A percentile compares a stretch with the other conserved stretches of the same genome.
phyloP scores from a whole-genome alignment of 805 yeast genomes.

The Yamadazyma laniorum region DNA sequence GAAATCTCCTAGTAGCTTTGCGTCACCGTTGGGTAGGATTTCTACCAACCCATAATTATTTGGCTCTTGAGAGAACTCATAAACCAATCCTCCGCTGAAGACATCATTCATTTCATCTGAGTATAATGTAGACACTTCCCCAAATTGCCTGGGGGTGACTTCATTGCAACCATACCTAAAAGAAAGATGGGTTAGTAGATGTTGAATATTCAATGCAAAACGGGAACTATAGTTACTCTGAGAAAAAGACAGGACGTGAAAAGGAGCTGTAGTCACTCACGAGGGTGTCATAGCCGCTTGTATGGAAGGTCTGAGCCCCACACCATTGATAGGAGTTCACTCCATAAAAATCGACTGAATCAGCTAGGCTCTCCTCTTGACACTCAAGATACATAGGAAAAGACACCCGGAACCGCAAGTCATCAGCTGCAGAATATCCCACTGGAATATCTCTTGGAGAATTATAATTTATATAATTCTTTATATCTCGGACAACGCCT shows the following conservation, averaged over 20 bases:
- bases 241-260: slow-evolving; percentile 77
- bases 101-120: slow-evolving; percentile 70
- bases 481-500: slow-evolving; percentile 78
- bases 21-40: slow-evolving; percentile 41
- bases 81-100: slow-evolving; percentile 83
- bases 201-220: too few relatives aligned
- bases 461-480: slow-evolving; percentile 59
- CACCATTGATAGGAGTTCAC: slow-evolving; percentile 84
- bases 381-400: slow-evolving; percentile 82
- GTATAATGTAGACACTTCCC: slow-evolving; percentile 69
- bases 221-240: too few relatives aligned
- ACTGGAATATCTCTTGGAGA: slow-evolving; percentile 73
- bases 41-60: slow-evolving; percentile 78
- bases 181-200: too few relatives aligned
- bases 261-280: slow-evolving; percentile 68
- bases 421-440: slow-evolving; percentile 97
- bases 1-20: slow-evolving; percentile 44
- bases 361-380: slow-evolving; percentile 48
- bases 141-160: slow-evolving; percentile 73
- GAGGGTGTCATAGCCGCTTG: slow-evolving; percentile 68
- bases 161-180: slow-evolving; percentile 70
- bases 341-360: slow-evolving; percentile 76
- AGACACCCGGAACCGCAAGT: slow-evolving; percentile 69
- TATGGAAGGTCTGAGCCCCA: slow-evolving; percentile 78
- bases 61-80: slow-evolving; percentile 76